A percentile compares a stretch with the other conserved stretches of the same genome.
Evolutionary conservation across 2,329 filamentous ascomycete genomes (phyloP).

Genomic region (Colletotrichum tamarilloi): DNA sequence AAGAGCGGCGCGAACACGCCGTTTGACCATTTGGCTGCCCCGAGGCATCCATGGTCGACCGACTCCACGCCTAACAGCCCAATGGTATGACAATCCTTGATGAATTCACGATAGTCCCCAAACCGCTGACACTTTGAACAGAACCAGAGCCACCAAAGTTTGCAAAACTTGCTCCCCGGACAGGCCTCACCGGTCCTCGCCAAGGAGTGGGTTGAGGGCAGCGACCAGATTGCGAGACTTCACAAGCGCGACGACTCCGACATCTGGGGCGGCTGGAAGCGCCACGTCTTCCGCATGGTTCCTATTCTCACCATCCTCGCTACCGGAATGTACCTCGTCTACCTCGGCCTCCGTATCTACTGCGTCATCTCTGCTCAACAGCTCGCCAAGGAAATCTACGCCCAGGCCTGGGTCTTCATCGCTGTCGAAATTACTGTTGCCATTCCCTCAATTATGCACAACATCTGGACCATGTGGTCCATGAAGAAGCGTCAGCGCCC

Average conservation of each 20-base stretch:
- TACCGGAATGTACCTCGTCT: constrained; percentile 56
- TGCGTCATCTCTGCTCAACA: constrained; percentile 65
- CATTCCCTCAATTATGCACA: constrained; percentile 66
- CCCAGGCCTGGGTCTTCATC: constrained; percentile 68
- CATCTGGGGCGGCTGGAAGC: constrained; percentile 58
- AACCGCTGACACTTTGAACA: constrained; percentile 37
- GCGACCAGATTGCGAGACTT: constrained; percentile 50
- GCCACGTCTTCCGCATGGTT: constrained; percentile 50
- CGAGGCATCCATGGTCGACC: constrained; percentile 31
- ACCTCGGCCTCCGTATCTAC: constrained; percentile 62
- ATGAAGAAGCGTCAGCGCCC: constrained; percentile 65
- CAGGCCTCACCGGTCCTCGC: constrained; percentile 41
- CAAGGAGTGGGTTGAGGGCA: constrained; percentile 47
- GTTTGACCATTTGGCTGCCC: constrained; percentile 33
- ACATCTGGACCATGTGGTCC: constrained; percentile 67
- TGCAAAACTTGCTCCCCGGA: constrained; percentile 51
- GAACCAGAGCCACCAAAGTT: constrained; percentile 56
- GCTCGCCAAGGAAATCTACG: constrained; percentile 50
- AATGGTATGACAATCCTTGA: constrained; percentile 37
- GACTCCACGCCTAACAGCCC: constrained; percentile 40
- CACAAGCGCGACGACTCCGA: constrained; percentile 56
- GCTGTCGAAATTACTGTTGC: constrained; percentile 64
- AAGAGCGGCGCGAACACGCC: constrained; percentile 43
- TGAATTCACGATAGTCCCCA: too few relatives aligned
- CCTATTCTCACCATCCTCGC: constrained; percentile 54